A percentile compares a stretch with the other conserved stretches of the same genome.
phyloP scores from a whole-genome alignment of 2,329 filamentous ascomycete genomes.

The Zymoseptoria passerinii region DNA sequence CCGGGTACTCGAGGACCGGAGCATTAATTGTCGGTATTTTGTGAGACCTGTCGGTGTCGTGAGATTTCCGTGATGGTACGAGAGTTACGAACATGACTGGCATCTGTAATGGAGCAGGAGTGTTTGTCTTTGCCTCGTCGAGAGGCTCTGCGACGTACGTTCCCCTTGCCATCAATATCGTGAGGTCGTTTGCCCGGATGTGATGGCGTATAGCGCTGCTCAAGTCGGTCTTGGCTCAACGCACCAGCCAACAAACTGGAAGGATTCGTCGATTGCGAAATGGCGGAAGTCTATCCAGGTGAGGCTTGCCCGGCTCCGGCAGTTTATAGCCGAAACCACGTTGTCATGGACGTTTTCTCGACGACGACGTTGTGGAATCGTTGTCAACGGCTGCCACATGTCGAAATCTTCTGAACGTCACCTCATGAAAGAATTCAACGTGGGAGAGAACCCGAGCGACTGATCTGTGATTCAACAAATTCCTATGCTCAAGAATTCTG shows the following conservation, averaged over 20 bases:
- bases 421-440: not conserved
- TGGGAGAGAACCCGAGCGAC: not conserved
- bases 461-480: not conserved
- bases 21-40: not conserved
- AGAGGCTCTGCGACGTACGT: not conserved
- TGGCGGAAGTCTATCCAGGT: not conserved
- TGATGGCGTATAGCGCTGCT: not conserved
- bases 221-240: not conserved
- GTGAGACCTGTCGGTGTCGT: not conserved
- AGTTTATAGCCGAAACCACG: not conserved
- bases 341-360: not conserved
- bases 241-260: not conserved
- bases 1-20: not conserved
- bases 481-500: not conserved
- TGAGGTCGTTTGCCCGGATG: not conserved
- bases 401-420: not conserved
- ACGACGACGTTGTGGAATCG: not conserved
- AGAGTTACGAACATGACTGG: not conserved
- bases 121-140: not conserved
- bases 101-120: not conserved
- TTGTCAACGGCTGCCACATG: not conserved
- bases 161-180: not conserved
- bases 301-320: not conserved
- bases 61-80: no score
- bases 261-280: not conserved